Evolutionary conservation across 805 yeast genomes (phyloP), one percentile per base, ranked within the genome.

Genomic region (Tetrapisispora iriomotensis): DNA sequence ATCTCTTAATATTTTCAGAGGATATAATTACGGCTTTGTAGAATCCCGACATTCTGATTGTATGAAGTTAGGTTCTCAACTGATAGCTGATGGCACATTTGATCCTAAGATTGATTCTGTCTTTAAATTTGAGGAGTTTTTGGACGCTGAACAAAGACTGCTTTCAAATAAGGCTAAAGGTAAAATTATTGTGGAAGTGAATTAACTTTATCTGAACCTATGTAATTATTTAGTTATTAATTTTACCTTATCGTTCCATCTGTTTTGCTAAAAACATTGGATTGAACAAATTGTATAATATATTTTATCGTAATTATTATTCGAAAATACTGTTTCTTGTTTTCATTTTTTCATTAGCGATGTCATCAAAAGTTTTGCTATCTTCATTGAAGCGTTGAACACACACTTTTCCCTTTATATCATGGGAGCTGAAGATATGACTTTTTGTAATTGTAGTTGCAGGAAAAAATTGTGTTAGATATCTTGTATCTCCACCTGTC

Each of bases 81-180:
- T 60, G 50, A 40, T 56, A 13, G 28, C 39, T 7, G 43, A 50
- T 7, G 58, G 59, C 2, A 54, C 65, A 12, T 49, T 75, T 38
- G 55, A 60, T 35, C 62, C 76, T 4, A 55, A 64, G 6, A 65
- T 82, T 34, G 90, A 82, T 51, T 66, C 78, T 5, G 71, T 69
- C 26, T 68, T 62, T 44, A 53, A 65, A 13, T 68, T 79, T 45
- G 68, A 63, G 2, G 71, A 80, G 14, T 73, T 55, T 45, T 45
- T 67, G 34, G 53, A 63, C 8, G 92, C 86, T 1, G 54, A 72
- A 33, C 70, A 71, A 8, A 63, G 62, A 45, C 53, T 80, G 22
- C 55, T 54, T 7, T 55, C 66, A 24, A 70, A 74, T 41, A 62
- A 55, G 35, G 77, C 79, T 0, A 66, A 65, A 37, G 94, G 94